Conservation (phyloP, 2,329 filamentous ascomycete genomes). For the Arthrinium phaeospermum region DNA sequence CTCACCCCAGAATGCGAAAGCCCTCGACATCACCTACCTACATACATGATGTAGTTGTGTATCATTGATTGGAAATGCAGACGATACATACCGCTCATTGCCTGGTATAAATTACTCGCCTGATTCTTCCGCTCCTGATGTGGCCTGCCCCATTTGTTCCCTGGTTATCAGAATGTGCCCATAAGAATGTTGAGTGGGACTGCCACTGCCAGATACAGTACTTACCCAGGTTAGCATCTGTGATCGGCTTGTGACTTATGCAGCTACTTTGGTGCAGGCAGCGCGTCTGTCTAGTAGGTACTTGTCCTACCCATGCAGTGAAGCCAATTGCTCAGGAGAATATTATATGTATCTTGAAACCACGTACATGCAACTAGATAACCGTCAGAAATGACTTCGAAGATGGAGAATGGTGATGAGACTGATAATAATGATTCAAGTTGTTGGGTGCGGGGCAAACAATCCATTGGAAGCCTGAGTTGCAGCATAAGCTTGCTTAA, state of each 20-base stretch:
- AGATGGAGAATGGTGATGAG: neutral
- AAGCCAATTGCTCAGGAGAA: neutral
- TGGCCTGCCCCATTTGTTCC: neutral
- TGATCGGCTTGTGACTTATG: neutral
- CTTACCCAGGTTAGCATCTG: neutral
- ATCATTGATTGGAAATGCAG: neutral
- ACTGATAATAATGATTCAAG: neutral
- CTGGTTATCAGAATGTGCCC: neutral
- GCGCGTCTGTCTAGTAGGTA: neutral
- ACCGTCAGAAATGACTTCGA: neutral
- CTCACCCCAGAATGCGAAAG: neutral
- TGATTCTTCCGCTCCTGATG: neutral
- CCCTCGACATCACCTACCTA: neutral
- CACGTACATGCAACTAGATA: too few species aligned
- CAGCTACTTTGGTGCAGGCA: neutral
- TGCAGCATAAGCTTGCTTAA: neutral
- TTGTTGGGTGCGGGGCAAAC: neutral
- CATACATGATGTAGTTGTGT: neutral
- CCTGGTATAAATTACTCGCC: neutral
- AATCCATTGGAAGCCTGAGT: neutral
- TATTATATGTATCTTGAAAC: too few species aligned
- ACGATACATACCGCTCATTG: neutral
- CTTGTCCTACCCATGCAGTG: neutral
- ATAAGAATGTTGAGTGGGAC: neutral
- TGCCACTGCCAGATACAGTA: neutral